Evolutionary conservation across 495 filamentous ascomycete species (phyloP).

Genomic region (Penicillium antarcticum): DNA sequence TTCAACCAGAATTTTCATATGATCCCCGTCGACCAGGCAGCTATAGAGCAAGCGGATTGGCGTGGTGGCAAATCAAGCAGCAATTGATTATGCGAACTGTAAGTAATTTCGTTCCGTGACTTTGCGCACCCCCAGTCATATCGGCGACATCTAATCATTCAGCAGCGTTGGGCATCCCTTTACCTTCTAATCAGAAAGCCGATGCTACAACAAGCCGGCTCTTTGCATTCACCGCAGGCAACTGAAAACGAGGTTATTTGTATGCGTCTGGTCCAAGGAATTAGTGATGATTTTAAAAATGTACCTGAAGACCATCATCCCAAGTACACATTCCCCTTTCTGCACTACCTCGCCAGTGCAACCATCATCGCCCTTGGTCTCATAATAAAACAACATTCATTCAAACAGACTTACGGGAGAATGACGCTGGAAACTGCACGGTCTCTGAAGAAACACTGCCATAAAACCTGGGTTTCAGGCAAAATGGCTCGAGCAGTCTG

Average conservation of each 20-base stretch:
- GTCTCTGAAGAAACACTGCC: constrained; percentile 20
- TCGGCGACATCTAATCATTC: background rate
- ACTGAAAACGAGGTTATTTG: constrained; percentile 23
- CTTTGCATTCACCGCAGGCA: background rate
- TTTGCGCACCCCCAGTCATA: background rate
- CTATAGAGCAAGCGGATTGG: background rate
- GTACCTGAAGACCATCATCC: constrained; percentile 23
- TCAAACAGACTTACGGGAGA: constrained; percentile 9
- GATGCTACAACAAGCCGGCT: constrained; percentile 10
- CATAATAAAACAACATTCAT: constrained; percentile 18
- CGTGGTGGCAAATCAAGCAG: constrained; percentile 23
- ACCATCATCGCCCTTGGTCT: constrained; percentile 22
- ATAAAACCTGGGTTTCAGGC: constrained; percentile 27
- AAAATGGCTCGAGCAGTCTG: constrained; percentile 21
- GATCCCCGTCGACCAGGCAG: background rate
- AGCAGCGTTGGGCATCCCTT: constrained; percentile 24
- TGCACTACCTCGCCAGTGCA: constrained; percentile 21
- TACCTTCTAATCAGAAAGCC: constrained; percentile 24
- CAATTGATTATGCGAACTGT: constrained; percentile 26
- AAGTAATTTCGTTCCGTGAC: background rate
- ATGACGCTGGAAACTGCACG: constrained; percentile 13
- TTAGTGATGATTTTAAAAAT: constrained; percentile 19
- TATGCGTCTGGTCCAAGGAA: constrained; percentile 16
- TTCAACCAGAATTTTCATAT: constrained; percentile 15
- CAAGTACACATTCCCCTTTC: constrained; percentile 24